Base-by-base conservation (phyloP, 1,139 yeast species). In the Candida gigantensis region DNA sequence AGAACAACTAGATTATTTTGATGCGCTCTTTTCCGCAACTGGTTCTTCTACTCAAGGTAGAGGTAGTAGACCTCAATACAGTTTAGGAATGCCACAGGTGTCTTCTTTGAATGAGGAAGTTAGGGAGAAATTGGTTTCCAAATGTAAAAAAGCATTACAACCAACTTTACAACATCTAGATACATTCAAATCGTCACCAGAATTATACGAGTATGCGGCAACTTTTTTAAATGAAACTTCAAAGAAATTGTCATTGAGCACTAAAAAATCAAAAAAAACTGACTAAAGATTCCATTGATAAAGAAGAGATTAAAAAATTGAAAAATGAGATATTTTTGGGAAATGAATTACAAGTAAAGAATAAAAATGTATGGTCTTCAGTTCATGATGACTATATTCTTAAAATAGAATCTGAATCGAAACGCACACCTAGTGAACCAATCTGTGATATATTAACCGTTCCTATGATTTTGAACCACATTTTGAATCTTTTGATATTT, bases 381-480 rank as follows among this genome's bases (percentile, higher is more conserved):
- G 40, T 35, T 7, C 62, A 59, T 30, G 47, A 49, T 14, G 43
- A 46, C 12, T 48, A 52, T 6, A 45, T 59, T 9, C 46, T 47
- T 2, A 35, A 32, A 6, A 46, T 57, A n/a, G 37, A 37, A 3
- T 29, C 23, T 8, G 41, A 41, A 20, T 51, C 60, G 9, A 31
- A 27, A 21, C 31, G 36, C 4, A 15, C 29, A 1, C 72, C 73
- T 1, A 34, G 39, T 6, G 31, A 32, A 1, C 72, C 73, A 1
- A 40, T 45, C 1, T 45, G 64, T 33, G 68, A 69, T 37, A 59
- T 55, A 6, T 49, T 62, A 25, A 66, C 76, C 0, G 42, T 69
- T 27, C 74, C 76, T 0, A 50, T 61, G 12, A 43, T 71, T 2
- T 54, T 69, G 45, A 71, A 69, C 46, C 53, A 57, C 14, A 51